These are phyloP conservation scores for Protomyces inundatus DNA, from an alignment of 1,139 yeast species.

Conservation along the genomic window DNA sequence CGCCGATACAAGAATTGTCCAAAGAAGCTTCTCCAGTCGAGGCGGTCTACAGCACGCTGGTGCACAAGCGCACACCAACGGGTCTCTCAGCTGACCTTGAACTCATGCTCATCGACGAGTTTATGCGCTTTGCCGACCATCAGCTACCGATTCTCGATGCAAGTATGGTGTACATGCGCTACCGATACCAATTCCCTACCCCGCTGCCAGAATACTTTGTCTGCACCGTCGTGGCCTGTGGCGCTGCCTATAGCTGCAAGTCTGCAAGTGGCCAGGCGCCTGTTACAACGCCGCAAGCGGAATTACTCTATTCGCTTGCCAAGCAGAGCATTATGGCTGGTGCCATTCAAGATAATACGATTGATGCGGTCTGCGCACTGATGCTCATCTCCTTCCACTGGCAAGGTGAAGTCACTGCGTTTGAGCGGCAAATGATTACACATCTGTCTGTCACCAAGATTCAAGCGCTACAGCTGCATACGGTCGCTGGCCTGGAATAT, in stretches of 20 bases:
- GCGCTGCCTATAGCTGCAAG: conserved; percentile 3
- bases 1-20: background rate
- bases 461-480: conserved; percentile 5
- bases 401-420: conserved; percentile 9
- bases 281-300: conserved; percentile 1
- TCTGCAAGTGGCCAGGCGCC: conserved; percentile 5
- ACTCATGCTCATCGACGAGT: conserved; percentile 6
- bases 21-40: background rate
- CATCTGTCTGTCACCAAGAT: conserved; percentile 1
- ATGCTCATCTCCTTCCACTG: conserved; percentile 6
- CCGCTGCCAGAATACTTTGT: conserved; percentile 7
- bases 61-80: conserved; percentile 3
- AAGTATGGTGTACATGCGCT: conserved; percentile 12
- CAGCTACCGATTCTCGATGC: conserved; percentile 14
- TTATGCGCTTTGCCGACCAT: background rate
- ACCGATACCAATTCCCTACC: conserved; percentile 5
- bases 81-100: conserved; percentile 10
- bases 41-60: background rate
- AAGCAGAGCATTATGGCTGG: conserved; percentile 3
- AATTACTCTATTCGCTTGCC: conserved; percentile 9
- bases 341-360: conserved; percentile 1
- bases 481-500: background rate
- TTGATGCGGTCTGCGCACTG: conserved; percentile 7
- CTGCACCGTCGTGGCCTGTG: conserved; percentile 13
- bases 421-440: conserved; percentile 5